Conservation (phyloP, 139 green algal genomes). For the Diplosphaera chodatii region DNA sequence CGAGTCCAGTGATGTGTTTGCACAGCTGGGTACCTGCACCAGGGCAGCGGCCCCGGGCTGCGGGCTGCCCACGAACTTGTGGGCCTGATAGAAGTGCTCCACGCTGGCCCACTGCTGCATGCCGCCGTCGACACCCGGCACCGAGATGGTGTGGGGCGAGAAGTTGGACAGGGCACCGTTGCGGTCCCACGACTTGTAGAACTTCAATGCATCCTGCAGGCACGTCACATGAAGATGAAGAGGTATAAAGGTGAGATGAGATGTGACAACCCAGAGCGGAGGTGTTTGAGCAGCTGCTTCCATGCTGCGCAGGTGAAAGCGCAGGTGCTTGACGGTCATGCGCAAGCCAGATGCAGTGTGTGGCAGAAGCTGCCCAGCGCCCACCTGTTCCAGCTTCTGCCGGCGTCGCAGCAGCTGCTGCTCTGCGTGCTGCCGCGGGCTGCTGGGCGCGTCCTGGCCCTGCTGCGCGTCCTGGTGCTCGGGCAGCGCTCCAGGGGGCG, state of each 20-base stretch:
- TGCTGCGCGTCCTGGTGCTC: background rate
- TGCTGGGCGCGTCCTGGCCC: too few species aligned
- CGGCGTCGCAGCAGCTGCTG: background rate
- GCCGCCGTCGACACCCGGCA: constrained; percentile 36
- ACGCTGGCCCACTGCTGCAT: constrained; percentile 55
- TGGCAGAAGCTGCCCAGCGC: too few species aligned
- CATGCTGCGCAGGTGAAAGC: too few species aligned
- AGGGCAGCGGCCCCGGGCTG: background rate
- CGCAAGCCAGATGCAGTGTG: too few species aligned
- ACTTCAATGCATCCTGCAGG: constrained; percentile 40
- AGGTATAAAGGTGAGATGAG: too few species aligned
- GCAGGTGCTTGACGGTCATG: too few species aligned
- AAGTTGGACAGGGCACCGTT: constrained; percentile 94
- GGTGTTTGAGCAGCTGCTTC: too few species aligned
- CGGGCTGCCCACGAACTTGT: constrained; percentile 75
- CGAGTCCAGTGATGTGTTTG: too few species aligned
- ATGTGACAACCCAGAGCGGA: too few species aligned
- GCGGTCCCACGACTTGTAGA: constrained; percentile 96
- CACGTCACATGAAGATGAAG: too few species aligned
- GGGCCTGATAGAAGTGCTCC: constrained; percentile 90
- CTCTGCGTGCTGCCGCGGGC: background rate
- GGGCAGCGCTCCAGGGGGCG: background rate
- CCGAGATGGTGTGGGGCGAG: constrained; percentile 76
- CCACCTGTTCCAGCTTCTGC: background rate
- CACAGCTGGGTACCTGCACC: background rate